phyloP scores from a whole-genome alignment of 164 flowering plant species.

The Tetrastigma voinierianum region DNA sequence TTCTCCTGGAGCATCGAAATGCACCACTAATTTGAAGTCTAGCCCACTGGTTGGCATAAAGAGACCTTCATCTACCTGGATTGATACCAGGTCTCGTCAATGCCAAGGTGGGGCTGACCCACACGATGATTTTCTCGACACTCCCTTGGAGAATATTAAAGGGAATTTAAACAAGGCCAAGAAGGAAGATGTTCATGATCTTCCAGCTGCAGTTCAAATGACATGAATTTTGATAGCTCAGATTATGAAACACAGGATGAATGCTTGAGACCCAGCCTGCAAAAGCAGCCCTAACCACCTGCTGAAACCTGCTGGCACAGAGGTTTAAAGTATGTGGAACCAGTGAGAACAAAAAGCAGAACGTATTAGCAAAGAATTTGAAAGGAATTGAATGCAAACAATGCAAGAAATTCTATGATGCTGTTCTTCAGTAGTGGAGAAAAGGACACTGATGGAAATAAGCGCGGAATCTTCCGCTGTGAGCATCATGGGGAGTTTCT shows the following conservation, averaged over 20 bases:
- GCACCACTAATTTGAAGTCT: constrained; percentile 22
- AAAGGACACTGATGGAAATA: constrained; percentile 31
- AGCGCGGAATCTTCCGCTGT: constrained; percentile 48
- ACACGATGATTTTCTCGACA: constrained; percentile 93
- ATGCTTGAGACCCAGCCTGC: constrained; percentile 26
- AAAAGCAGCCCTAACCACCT: too few species aligned
- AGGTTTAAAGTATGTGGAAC: constrained; percentile 70
- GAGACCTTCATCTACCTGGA: constrained; percentile 66
- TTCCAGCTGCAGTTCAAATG: constrained; percentile 28
- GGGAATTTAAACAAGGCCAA: constrained; percentile 43
- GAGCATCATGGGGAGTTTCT: constrained; percentile 95
- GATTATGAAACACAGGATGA: constrained; percentile 83
- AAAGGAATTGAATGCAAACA: constrained; percentile 92
- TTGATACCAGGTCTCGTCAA: constrained; percentile 69
- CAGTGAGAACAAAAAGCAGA: constrained; percentile 89
- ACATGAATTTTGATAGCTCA: constrained; percentile 35
- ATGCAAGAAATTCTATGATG: constrained; percentile 95
- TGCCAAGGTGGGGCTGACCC: constrained; percentile 65
- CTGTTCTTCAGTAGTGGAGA: too few species aligned
- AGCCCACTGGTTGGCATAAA: constrained; percentile 45
- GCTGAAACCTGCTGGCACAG: too few species aligned
- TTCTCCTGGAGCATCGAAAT: constrained; percentile 25
- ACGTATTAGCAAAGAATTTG: constrained; percentile 69
- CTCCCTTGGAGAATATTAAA: constrained; percentile 72
- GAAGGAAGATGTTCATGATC: constrained; percentile 34